phyloP scores from a whole-genome alignment of 441 rosid species.

The Croton laevigatus region DNA sequence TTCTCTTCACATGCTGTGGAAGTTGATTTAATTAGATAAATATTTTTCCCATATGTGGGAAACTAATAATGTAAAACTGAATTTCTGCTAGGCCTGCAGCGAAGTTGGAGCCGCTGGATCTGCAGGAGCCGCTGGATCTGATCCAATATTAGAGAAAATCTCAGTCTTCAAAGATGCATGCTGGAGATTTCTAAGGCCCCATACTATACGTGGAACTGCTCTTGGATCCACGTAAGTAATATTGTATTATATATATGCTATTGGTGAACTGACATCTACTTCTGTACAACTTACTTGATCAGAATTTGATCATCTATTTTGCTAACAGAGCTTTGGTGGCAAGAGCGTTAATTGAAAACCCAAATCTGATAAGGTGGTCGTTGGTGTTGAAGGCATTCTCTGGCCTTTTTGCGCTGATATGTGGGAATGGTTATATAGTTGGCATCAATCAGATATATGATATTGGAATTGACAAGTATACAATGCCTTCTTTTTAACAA shows the following conservation, averaged over 20 bases:
- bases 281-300: slow-evolving; percentile 6
- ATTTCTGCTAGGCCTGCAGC: slow-evolving; percentile 63
- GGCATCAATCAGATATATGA: slow-evolving; percentile 99
- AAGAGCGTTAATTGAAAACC: slow-evolving; percentile 81
- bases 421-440: slow-evolving; percentile 95
- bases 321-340: slow-evolving; percentile 81
- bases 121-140: slow-evolving; percentile 77
- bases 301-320: slow-evolving; percentile 22
- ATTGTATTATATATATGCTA: slow-evolving; percentile 7
- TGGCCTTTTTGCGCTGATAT: slow-evolving; percentile 84
- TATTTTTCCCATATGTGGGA: slow-evolving; percentile 14
- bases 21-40: slow-evolving; percentile 14
- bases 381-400: slow-evolving; percentile 75
- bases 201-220: slow-evolving; percentile 91
- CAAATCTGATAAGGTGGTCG: slow-evolving; percentile 77
- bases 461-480: slow-evolving; percentile 93
- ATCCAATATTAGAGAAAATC: slow-evolving; percentile 53
- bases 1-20: background rate
- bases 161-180: slow-evolving; percentile 73
- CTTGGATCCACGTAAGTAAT: slow-evolving; percentile 68
- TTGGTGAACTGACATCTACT: slow-evolving; percentile 13
- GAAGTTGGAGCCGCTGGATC: slow-evolving; percentile 77
- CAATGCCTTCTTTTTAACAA: background rate
- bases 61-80: slow-evolving; percentile 32
- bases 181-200: slow-evolving; percentile 98